Conservation (phyloP, 1,284 basidiomycete species). For the Peniophora sp. region DNA sequence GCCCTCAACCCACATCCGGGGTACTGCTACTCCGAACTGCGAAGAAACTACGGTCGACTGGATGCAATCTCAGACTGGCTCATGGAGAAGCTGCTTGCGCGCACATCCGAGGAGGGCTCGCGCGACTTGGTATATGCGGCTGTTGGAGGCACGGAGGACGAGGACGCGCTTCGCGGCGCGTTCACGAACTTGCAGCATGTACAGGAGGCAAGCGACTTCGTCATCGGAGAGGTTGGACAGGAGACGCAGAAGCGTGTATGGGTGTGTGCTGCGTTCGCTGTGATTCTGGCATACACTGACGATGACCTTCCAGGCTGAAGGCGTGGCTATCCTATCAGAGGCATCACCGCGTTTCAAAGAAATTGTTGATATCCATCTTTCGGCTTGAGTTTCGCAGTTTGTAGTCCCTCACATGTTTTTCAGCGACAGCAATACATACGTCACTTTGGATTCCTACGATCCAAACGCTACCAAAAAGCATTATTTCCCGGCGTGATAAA, state of each 20-base stretch:
- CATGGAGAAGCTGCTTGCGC: constrained; percentile 17
- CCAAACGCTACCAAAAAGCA: too few relatives aligned
- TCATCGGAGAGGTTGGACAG: constrained; percentile 32
- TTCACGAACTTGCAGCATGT: constrained; percentile 23
- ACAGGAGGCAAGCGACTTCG: constrained; percentile 35
- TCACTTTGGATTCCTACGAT: too few relatives aligned
- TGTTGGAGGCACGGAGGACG: constrained; percentile 18
- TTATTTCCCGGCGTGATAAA: too few relatives aligned
- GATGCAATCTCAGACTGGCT: constrained; percentile 10
- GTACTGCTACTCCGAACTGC: constrained; percentile 36
- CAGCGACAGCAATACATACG: too few relatives aligned
- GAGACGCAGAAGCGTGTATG: constrained; percentile 32
- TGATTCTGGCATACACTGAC: background rate
- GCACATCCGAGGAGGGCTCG: constrained; percentile 32
- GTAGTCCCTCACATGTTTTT: too few relatives aligned
- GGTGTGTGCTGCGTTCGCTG: constrained; percentile 20
- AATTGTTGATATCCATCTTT: background rate
- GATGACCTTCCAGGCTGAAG: constrained; percentile 19
- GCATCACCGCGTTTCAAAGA: constrained; percentile 1
- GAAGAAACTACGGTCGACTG: constrained; percentile 14
- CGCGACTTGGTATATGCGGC: constrained; percentile 35
- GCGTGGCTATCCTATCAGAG: constrained; percentile 23
- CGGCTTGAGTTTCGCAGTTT: background rate
- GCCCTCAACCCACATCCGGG: constrained; percentile 41
- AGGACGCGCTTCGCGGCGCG: constrained; percentile 26